Percentiles rank a stretch among this genome's conserved stretches.
These are phyloP conservation scores for Sporothrix brunneoviolacea DNA, from an alignment of 2,329 filamentous ascomycete species.

Conservation along the genomic window DNA sequence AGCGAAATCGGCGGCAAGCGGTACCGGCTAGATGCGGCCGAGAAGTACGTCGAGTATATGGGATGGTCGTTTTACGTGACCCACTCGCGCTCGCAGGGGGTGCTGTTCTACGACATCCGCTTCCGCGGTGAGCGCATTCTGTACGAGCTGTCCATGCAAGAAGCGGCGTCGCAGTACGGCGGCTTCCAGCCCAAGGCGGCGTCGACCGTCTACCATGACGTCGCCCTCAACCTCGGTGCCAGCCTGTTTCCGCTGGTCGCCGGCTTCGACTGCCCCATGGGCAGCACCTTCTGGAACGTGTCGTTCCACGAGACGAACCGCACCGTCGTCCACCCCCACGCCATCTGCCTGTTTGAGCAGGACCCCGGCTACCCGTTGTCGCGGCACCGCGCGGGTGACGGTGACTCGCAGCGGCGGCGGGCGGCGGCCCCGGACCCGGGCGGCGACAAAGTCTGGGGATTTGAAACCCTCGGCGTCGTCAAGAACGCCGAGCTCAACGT, in stretches of 20 bases:
- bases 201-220: constrained; percentile 40
- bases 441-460: too few relatives aligned
- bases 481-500: constrained; percentile 43
- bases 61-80: constrained; percentile 47
- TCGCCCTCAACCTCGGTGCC: constrained; percentile 40
- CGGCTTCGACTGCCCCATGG: constrained; percentile 46
- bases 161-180: constrained; percentile 48
- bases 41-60: constrained; percentile 45
- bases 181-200: constrained; percentile 41
- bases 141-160: constrained; percentile 50
- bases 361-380: constrained; percentile 43
- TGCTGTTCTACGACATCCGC: constrained; percentile 44
- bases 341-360: constrained; percentile 51
- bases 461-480: constrained; percentile 36
- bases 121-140: constrained; percentile 48
- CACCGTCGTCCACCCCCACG: constrained; percentile 39
- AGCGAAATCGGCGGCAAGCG: constrained; percentile 34
- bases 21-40: constrained; percentile 36
- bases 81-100: constrained; percentile 36
- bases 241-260: constrained; percentile 38
- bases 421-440: constrained; percentile 26
- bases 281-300: constrained; percentile 43
- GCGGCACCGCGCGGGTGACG: constrained; percentile 37
- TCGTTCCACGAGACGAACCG: constrained; percentile 38
- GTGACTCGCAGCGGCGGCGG: background rate